Percentiles rank a stretch among this genome's conserved stretches.
Evolutionary conservation across 352 stramenopile genomes (phyloP).

Genomic region (Phytopythium aichiense): DNA sequence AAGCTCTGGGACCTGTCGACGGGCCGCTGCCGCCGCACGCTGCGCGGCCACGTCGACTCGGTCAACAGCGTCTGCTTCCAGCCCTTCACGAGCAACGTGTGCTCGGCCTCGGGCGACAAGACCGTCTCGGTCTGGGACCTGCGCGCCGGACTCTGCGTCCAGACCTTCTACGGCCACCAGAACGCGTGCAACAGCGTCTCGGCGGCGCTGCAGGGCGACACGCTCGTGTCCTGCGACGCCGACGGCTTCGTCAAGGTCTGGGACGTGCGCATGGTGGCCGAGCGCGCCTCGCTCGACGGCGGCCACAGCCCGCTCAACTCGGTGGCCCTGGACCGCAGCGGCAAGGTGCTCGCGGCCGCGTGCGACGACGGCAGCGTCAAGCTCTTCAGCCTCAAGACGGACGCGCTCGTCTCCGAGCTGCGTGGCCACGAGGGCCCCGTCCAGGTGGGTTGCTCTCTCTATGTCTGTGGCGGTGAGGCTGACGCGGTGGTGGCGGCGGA

Average conservation of each 20-base stretch:
- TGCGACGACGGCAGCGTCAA: constrained; percentile 91
- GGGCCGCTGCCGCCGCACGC: constrained; percentile 88
- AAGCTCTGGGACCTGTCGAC: constrained; percentile 92
- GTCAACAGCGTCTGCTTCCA: constrained; percentile 94
- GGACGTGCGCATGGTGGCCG: constrained; percentile 94
- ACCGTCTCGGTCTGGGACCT: constrained; percentile 95
- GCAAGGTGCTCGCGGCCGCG: constrained; percentile 75
- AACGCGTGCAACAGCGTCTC: constrained; percentile 92
- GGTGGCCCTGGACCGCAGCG: constrained; percentile 89
- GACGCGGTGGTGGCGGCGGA: neutral
- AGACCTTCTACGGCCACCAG: constrained; percentile 95
- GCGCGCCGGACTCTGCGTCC: constrained; percentile 86
- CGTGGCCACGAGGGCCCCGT: constrained; percentile 91
- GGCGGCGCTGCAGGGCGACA: constrained; percentile 85
- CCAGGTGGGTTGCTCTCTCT: constrained; percentile 57
- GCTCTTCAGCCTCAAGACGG: constrained; percentile 79
- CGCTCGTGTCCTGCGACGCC: constrained; percentile 90
- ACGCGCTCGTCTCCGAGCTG: constrained; percentile 67
- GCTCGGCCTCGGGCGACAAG: constrained; percentile 92
- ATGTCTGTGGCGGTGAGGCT: neutral
- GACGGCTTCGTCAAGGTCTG: constrained; percentile 94
- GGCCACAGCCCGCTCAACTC: constrained; percentile 90
- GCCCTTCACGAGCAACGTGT: constrained; percentile 91
- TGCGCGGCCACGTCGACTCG: constrained; percentile 93
- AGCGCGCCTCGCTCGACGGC: constrained; percentile 82